Percentiles rank a stretch among this genome's conserved stretches.
phyloP scores from a whole-genome alignment of 1,284 basidiomycete species.

The Puccinia polysora region DNA sequence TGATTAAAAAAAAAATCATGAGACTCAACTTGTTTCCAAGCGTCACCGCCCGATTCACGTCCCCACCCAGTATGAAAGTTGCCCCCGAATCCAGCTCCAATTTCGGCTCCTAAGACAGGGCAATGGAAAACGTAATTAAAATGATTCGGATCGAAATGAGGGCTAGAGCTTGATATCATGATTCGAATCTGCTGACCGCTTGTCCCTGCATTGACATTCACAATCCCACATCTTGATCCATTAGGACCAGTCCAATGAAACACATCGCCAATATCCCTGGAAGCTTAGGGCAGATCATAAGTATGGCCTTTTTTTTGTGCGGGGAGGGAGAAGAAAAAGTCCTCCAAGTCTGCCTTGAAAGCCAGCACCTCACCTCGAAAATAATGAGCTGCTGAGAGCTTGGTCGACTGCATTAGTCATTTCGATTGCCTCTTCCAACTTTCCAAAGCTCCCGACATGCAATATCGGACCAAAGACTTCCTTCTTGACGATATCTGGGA shows the following conservation, averaged over 20 bases:
- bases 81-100: constrained; percentile 83
- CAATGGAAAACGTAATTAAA: too few species aligned
- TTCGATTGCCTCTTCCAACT: constrained; percentile 79
- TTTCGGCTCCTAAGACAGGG: constrained; percentile 81
- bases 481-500: constrained; percentile 66
- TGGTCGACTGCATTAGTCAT: constrained; percentile 91
- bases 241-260: constrained; percentile 48
- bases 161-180: too few species aligned
- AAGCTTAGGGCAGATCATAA: not conserved
- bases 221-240: constrained; percentile 49
- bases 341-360: not conserved
- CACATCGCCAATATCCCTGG: constrained; percentile 46
- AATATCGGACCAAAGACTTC: constrained; percentile 84
- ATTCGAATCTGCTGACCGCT: constrained; percentile 39
- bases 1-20: not conserved
- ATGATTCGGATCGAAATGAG: too few species aligned
- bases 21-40: constrained; percentile 82
- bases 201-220: constrained; percentile 48
- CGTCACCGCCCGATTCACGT: constrained; percentile 90
- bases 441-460: constrained; percentile 80
- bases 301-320: not conserved
- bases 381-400: constrained; percentile 80
- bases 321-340: not conserved
- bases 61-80: constrained; percentile 82
- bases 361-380: constrained; percentile 60